A percentile compares a stretch with the other conserved stretches of the same genome.
Evolutionary conservation across 495 filamentous ascomycete species (phyloP).

Genomic region (Xylaria castorea): DNA sequence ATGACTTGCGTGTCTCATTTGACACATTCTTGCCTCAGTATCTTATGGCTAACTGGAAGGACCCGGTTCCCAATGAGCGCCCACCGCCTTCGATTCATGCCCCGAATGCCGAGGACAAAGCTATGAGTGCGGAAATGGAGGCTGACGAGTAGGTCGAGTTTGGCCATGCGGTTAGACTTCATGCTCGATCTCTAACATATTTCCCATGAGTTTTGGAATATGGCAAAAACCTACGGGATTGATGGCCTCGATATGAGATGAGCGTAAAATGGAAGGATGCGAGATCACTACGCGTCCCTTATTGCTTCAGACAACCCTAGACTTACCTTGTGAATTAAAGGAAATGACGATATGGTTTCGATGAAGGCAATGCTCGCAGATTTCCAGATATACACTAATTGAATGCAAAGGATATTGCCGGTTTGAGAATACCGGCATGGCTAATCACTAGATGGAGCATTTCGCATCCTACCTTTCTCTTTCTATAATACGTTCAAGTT

Average conservation of each 20-base stretch:
- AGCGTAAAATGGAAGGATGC: not conserved
- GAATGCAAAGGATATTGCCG: not conserved
- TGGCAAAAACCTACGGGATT: not conserved
- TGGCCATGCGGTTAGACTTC: not conserved
- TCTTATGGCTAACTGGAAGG: slow-evolving; percentile 70
- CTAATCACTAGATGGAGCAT: not conserved
- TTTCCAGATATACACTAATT: not conserved
- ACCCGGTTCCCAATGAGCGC: slow-evolving; percentile 51
- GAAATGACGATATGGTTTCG: not conserved
- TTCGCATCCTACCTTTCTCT: not conserved
- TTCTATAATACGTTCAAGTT: not conserved
- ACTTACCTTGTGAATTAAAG: not conserved
- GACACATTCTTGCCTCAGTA: slow-evolving; percentile 74
- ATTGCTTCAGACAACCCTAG: not conserved
- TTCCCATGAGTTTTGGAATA: not conserved
- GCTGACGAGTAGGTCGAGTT: slow-evolving; percentile 25
- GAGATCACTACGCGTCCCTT: not conserved
- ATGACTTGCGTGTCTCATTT: slow-evolving; percentile 61
- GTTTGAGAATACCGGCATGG: not conserved
- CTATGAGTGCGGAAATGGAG: slow-evolving; percentile 14
- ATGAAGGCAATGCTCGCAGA: slow-evolving; percentile 1
- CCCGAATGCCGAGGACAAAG: slow-evolving; percentile 34
- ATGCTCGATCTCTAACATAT: not conserved
- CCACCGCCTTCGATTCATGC: slow-evolving; percentile 45
- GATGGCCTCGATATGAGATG: not conserved